Evolutionary conservation across 2,329 filamentous ascomycete species (phyloP), one percentile per base, ranked within the genome.

Genomic region (Pyricularia grisea): DNA sequence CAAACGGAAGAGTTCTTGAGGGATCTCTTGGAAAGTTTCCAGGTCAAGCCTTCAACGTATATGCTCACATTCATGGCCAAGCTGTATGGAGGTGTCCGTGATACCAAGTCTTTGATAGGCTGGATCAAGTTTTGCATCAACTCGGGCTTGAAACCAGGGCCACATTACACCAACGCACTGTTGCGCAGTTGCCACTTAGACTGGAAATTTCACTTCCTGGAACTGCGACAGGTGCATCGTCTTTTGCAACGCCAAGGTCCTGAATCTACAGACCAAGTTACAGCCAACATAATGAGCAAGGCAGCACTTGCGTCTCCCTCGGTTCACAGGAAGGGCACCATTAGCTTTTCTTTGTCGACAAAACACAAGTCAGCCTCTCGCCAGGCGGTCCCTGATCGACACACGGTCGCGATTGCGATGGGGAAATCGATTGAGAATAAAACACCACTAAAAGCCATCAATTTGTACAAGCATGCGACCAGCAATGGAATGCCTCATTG

Each of bases 1-100:
- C 80, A 83, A 71, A 78, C 78, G 5, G 79, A 80, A 70, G 75
- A 75, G 5, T 82, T 83, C 58, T 71, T 82, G 50, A 97, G 76
- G 66, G 71, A 70, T n/a, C 83, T 78, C 67, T 73, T 77, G 4
- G 72, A 74, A 17, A 74, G 78, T 23, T 72, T 82, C 61, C 74
- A 74, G 28, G 73, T 83, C 9, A 75, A 75, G 4, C 71, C 82
- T 60, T 76, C 77, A 71, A 74, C 72, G 11, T 76, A 77, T 68
- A 73, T 80, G 70, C 79, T 83, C 58, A 80, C 78, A 2, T 71
- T 83, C 28, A 76, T 84, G 70, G 80, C 81, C 20, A 80, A 81
- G 64, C 78, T 78, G 68, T 83, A 82, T 71, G 81, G 77, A 14
- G 75, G 76, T 27, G 73, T 76, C 31, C 79, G 77, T 28, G 80